phyloP scores from a whole-genome alignment of 1,139 yeast species.

The Candida sojae region DNA sequence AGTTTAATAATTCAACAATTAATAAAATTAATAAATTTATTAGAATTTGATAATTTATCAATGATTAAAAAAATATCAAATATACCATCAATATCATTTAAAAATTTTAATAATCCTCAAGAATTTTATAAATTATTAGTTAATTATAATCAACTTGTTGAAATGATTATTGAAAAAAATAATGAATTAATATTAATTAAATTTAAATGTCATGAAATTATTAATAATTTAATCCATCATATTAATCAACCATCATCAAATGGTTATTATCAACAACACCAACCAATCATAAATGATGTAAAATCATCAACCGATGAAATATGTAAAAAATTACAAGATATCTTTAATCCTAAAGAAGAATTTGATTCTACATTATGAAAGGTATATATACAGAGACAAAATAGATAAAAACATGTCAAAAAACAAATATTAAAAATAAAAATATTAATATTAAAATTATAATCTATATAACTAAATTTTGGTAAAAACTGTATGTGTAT shows the following conservation, averaged over 20 bases:
- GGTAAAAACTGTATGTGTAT: background rate
- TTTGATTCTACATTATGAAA: conserved; percentile 12
- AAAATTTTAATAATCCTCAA: conserved; percentile 3
- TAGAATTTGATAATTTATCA: conserved; percentile 4
- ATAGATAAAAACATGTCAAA: background rate
- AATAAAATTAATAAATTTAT: background rate
- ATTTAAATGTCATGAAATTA: conserved; percentile 7
- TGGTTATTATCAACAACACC: background rate
- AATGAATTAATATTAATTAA: conserved; percentile 12
- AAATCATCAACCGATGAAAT: conserved; percentile 4
- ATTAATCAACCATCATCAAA: background rate
- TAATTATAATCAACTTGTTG: conserved; percentile 11
- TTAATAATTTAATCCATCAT: background rate
- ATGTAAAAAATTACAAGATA: conserved; percentile 9
- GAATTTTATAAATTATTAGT: conserved; percentile 12
- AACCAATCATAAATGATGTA: background rate
- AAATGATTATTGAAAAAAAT: conserved; percentile 11
- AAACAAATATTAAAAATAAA: background rate
- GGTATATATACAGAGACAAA: too few relatives aligned
- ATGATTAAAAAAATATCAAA: background rate
- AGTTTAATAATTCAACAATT: conserved; percentile 1
- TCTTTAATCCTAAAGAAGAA: conserved; percentile 15
- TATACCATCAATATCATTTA: background rate
- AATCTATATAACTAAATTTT: conserved; percentile 1
- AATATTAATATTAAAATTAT: conserved; percentile 2